phyloP scores from a whole-genome alignment of 2,329 filamentous ascomycete genomes.

The Cercospora canescens region DNA sequence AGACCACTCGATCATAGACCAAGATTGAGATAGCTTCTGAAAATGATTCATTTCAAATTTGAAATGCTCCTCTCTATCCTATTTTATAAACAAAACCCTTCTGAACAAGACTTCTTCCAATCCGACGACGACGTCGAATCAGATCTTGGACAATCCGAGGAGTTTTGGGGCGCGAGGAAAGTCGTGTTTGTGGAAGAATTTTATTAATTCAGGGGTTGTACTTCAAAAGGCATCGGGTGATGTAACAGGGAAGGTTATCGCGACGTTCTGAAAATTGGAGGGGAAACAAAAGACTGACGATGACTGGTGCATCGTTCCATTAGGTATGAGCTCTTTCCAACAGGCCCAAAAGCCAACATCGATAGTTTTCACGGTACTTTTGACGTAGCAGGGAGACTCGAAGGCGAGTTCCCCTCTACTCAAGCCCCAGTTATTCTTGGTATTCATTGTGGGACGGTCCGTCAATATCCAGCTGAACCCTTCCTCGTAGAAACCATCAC shows the following conservation, averaged over 20 bases:
- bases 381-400: neutral
- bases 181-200: conserved; percentile 17
- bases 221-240: conserved; percentile 8
- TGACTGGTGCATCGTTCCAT: neutral
- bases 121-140: neutral
- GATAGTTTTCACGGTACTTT: neutral
- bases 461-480: neutral
- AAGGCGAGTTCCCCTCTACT: neutral
- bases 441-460: too few species aligned
- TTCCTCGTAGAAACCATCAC: neutral
- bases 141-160: conserved; percentile 5
- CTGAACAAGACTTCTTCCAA: neutral
- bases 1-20: too few species aligned
- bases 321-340: neutral
- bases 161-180: conserved; percentile 15
- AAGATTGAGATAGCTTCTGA: too few species aligned
- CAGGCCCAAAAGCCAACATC: neutral
- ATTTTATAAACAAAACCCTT: neutral
- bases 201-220: conserved; percentile 14
- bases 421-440: neutral
- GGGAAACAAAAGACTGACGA: neutral
- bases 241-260: neutral
- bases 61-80: too few species aligned
- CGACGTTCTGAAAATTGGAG: neutral
- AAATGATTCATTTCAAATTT: too few species aligned